Percentiles rank a stretch among this genome's conserved stretches.
phyloP scores from a whole-genome alignment of 2,329 filamentous ascomycete species.

The Ophiostoma perfectum region DNA sequence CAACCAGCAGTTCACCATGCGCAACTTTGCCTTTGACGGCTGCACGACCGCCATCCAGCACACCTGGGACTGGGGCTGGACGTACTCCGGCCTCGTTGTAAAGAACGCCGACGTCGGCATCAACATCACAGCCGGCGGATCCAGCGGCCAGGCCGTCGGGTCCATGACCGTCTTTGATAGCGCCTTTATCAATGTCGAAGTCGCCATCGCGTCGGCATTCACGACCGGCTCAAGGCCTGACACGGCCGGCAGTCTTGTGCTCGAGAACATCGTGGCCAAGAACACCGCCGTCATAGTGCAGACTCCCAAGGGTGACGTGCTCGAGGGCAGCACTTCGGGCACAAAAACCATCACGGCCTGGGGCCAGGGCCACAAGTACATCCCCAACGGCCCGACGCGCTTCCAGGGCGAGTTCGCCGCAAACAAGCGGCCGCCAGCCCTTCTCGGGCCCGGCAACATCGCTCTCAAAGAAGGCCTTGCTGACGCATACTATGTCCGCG shows the following conservation, averaged over 20 bases:
- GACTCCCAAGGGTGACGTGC: constrained; percentile 40
- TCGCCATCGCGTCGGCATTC: constrained; percentile 61
- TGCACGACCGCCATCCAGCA: constrained; percentile 61
- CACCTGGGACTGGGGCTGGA: constrained; percentile 72
- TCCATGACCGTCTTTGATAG: constrained; percentile 29
- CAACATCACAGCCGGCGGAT: constrained; percentile 43
- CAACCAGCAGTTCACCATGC: constrained; percentile 65
- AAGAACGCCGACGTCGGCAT: constrained; percentile 56
- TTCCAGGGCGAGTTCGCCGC: constrained; percentile 46
- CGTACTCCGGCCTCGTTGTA: constrained; percentile 56
- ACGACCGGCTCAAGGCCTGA: constrained; percentile 34
- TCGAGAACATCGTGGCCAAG: constrained; percentile 44
- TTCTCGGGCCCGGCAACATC: constrained; percentile 38
- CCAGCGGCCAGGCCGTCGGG: constrained; percentile 54
- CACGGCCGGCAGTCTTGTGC: constrained; percentile 53
- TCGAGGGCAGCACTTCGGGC: constrained; percentile 43
- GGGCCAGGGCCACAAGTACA: constrained; percentile 64
- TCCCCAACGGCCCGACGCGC: constrained; percentile 35
- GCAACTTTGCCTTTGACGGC: constrained; percentile 60
- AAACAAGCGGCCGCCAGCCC: constrained; percentile 45
- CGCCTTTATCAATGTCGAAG: constrained; percentile 56
- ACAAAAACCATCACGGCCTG: constrained; percentile 55
- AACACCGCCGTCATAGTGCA: constrained; percentile 40
- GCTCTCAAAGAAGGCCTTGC: background rate
- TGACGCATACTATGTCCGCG: constrained; percentile 52